Evolutionary conservation across 495 filamentous ascomycete genomes (phyloP), one percentile per base, ranked within the genome.

Genomic region (Bathelium albidoporum): DNA sequence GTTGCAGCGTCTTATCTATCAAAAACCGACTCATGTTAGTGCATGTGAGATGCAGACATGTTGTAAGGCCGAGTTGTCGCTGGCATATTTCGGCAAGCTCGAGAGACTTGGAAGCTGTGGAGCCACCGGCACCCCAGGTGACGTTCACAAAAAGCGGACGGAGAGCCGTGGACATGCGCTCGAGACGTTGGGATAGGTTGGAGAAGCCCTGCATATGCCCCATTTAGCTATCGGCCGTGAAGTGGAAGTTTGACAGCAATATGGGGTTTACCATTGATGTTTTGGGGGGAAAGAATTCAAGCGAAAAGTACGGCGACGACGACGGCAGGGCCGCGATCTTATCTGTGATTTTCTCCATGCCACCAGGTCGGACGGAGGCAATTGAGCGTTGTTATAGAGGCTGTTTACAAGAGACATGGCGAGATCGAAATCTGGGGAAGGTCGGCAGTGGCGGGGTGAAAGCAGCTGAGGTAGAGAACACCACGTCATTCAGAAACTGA

Each of bases 221-320:
- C 0, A 39, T 1, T 41, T 2, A 43, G 34, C 24, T 28, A 49
- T 73, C 68, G 73, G 68, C 59, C 65, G 22, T 63, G 24, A 31
- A 0, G 16, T 14, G 59, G 34, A 44, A 58, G 18, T 5, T 16
- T 3, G 4, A 34, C 28, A 71, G 73, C 52, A 55, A 45, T 60
- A 61, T 59, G 53, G 64, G 65, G 20, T n/a, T n/a, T 61, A 87
- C 91, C 87, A 93, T 95, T 62, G 84, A 77, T 26, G 94, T 98
- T 77, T 96, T 97, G 60, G 95, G 95, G 61, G 94, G 94, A 76
- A 98, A 97, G 83, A 98, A 98, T 79, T 98, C 95, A 68, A 97
- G 87, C 34, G 95, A 97, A 77, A 96, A 93, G 80, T 93, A 98
- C 69, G 84, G 85, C 60, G 82, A 82, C 74, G 88, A 84, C 41